Percentiles rank a stretch among this genome's conserved stretches.
Evolutionary conservation across 345 rosid genomes (phyloP).

Genomic region (Moringa oleifera): DNA sequence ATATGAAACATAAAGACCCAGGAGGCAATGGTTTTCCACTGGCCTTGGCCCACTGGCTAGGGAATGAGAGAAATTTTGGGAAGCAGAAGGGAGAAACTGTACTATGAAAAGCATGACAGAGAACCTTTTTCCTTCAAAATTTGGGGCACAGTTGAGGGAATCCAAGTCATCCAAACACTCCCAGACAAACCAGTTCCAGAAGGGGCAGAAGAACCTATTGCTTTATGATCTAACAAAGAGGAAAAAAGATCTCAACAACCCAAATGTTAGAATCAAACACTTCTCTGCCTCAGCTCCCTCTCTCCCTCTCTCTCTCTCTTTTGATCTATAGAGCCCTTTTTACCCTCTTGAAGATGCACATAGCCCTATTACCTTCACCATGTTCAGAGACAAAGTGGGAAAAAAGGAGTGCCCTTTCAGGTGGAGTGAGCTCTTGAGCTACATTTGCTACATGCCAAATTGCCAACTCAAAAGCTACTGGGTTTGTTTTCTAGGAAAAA

Average conservation of each 20-base stretch:
- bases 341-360: conserved; percentile 20
- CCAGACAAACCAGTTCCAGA: conserved; percentile 40
- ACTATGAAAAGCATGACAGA: conserved; percentile 5
- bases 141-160: conserved; percentile 14
- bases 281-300: conserved; percentile 1
- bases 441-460: conserved; percentile 23
- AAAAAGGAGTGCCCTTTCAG: conserved; percentile 20
- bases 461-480: conserved; percentile 30
- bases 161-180: conserved; percentile 31
- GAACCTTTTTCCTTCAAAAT: conserved; percentile 5
- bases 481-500: conserved; percentile 5
- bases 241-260: conserved; percentile 2
- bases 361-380: conserved; percentile 9
- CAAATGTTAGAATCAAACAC: conserved; percentile 10
- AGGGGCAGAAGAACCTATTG: conserved; percentile 14
- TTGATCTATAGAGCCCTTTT: conserved; percentile 19
- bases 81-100: conserved; percentile 7
- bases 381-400: conserved; percentile 11
- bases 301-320: conserved; percentile 8
- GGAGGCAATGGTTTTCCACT: too few relatives aligned
- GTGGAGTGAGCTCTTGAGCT: conserved; percentile 15
- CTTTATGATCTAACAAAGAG: conserved; percentile 26
- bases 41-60: conserved; percentile 11
- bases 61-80: conserved; percentile 11
- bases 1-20: too few relatives aligned